A percentile compares a stretch with the other conserved stretches of the same genome.
Conservation (phyloP, 169 alveolate species). For the Babesia bigemina region DNA sequence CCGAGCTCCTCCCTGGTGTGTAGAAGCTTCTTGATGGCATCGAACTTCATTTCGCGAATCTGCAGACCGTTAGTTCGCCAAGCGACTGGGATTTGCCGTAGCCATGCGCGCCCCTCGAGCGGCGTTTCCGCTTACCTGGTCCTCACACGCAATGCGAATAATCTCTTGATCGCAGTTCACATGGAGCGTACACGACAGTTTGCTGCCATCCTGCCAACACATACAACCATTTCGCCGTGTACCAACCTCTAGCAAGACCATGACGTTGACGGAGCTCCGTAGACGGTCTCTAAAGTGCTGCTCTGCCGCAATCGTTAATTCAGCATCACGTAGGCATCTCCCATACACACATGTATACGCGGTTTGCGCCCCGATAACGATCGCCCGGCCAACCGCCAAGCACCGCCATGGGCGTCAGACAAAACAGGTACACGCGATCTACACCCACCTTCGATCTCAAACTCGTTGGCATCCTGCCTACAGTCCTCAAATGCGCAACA, state of each 20-base stretch:
- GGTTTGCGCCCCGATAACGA: neutral
- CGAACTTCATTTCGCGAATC: conserved; percentile 79
- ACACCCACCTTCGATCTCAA: conserved; percentile 57
- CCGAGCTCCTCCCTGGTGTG: conserved; percentile 83
- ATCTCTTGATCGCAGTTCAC: conserved; percentile 47
- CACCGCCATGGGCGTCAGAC: neutral
- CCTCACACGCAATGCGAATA: conserved; percentile 60
- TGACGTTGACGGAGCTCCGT: conserved; percentile 30
- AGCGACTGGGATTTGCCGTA: neutral
- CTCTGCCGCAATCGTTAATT: conserved; percentile 5
- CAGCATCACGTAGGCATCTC: neutral
- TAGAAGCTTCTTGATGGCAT: conserved; percentile 72
- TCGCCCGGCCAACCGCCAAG: neutral
- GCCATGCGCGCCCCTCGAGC: neutral
- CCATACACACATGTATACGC: neutral
- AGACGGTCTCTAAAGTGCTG: conserved; percentile 62
- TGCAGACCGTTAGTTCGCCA: conserved; percentile 1
- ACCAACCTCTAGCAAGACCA: conserved; percentile 61
- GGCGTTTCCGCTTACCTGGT: conserved; percentile 47
- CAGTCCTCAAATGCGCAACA: conserved; percentile 54
- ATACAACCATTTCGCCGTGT: no score
- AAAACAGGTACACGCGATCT: neutral
- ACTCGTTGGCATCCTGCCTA: conserved; percentile 50
- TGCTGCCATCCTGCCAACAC: conserved; percentile 50
- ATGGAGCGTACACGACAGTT: conserved; percentile 56